Evolutionary conservation across 2,329 filamentous ascomycete genomes (phyloP), one percentile per base, ranked within the genome.

Genomic region (Thielaviopsis cerberus): DNA sequence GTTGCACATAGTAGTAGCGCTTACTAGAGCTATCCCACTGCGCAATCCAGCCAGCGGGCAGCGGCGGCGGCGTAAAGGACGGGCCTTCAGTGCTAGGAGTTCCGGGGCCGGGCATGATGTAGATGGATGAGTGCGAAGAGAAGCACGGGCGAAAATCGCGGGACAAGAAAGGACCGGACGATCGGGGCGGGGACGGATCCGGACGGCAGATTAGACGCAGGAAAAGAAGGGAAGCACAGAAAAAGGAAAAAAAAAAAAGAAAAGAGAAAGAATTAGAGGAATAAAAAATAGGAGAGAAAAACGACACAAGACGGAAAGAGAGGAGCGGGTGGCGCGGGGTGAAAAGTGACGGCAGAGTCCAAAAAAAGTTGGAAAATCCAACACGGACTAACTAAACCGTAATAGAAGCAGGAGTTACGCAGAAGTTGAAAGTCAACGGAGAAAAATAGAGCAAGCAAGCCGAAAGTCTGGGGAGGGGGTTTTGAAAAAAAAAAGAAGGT

Each of bases 1-100:
- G 77, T 69, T 86, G 82, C 55, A 87, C 83, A 67, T 80, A 85
- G 69, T 85, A 85, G 67, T 84, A 85, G 68, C 83, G 83, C 67
- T 74, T 77, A 68, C 75, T 80, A 59, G 74, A 67, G 62, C 76
- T 77, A 66, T 85, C 81, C 81, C 81, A 85, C 70, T 85, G 81
- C 60, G 81, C 80, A 65, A 83, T 84, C 81, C 81, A 85, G 65
- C 81, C 81, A 13, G 78, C 70, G 54, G 81, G 81, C 56, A 84
- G 74, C 53, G 73, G 71, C 53, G 81, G 81, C 62, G 81, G 81
- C 63, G 72, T 75, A 64, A 74, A 80, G 65, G 76, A 77, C 63
- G 79, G 79, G 65, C 78, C 79, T 66, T 79, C 76, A 69, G 75
- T 74, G 69, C 74, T 73, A 62, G 79, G 78, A 63, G 78, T 80